phyloP scores from a whole-genome alignment of 257 asterid genomes.

The Penstemon davidsonii region DNA sequence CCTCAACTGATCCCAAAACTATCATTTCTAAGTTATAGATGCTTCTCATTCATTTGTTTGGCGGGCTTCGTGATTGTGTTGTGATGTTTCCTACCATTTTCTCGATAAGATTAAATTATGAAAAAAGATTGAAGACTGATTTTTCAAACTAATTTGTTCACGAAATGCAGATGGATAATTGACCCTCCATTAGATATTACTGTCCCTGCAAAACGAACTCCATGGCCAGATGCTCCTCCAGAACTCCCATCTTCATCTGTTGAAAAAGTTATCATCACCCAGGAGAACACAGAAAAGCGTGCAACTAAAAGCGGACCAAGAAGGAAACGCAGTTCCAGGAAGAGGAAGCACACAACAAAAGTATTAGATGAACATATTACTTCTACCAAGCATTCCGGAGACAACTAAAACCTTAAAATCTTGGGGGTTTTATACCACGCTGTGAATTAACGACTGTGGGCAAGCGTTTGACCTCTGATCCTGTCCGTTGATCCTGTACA shows the following conservation, averaged over 20 bases:
- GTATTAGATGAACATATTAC: conserved; percentile 42
- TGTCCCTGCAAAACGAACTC: conserved; percentile 86
- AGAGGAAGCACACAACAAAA: conserved; percentile 61
- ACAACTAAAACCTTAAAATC: conserved; percentile 35
- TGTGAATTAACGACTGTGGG: conserved; percentile 36
- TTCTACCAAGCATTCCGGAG: conserved; percentile 45
- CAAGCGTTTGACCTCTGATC: conserved; percentile 29
- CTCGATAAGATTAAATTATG: neutral
- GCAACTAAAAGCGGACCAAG: conserved; percentile 55
- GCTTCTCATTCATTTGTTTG: neutral
- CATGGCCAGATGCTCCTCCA: conserved; percentile 98
- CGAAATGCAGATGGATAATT: conserved; percentile 72
- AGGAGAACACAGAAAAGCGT: conserved; percentile 52
- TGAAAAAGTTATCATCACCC: conserved; percentile 43
- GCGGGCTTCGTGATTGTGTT: neutral
- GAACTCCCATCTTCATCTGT: conserved; percentile 56
- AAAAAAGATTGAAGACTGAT: neutral
- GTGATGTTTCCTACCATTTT: neutral
- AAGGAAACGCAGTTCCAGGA: conserved; percentile 69
- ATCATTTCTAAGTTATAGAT: neutral
- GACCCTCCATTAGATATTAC: conserved; percentile 87
- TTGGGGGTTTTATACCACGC: conserved; percentile 27
- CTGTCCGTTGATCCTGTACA: conserved; percentile 32
- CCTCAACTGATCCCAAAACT: neutral
- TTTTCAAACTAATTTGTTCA: too few species aligned